Evolutionary conservation across 805 yeast species (phyloP), one percentile per base, ranked within the genome.

Genomic region (Metschnikowia cubensis): DNA sequence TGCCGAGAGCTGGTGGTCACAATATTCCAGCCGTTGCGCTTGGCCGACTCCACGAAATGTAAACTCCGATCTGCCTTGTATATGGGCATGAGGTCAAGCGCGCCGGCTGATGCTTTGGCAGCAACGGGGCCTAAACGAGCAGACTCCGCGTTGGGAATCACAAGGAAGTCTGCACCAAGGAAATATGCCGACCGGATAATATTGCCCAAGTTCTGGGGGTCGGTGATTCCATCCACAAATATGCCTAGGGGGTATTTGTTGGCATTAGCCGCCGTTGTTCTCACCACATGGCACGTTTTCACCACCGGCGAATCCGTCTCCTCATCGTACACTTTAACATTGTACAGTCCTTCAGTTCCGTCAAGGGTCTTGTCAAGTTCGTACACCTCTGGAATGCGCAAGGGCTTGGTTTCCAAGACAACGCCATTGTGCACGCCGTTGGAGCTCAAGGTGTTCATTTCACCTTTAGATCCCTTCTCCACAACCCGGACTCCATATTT

Each of bases 131-230:
- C 81, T 51, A 90, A 65, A 15, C 84, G 79, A 0, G 96, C 88
- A 58, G 87, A 80, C 60, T 87, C 85, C 45, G 77, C 79, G 34
- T 79, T 82, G 1, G 95, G 85, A 39, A 85, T 68, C 1, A 85
- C 81, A 5, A 89, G 70, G 60, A 88, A 86, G 66, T 90, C 96
- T 2, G 77, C 96, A 7, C 96, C 96, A 13, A 89, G 71, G 67
- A 76, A 89, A 67, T 83, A 85, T 0, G 95, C 92, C 2, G 90
- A 80, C 62, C 97, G 72, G 29, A 87, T 67, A 39, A 89, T 81
- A 21, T 92, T 94, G 6, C 97, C 97, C 57, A 88, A 73, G 63
- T 89, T 89, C 63, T 88, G 95, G 0, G 96, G 92, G 64, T 89
- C 96, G 13, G 87, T 81, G 40, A 90, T 75, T 51, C 87, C 89